These are phyloP conservation scores for Aphanomyces euteiches DNA, from an alignment of 352 stramenopile species.

Conservation along the genomic window DNA sequence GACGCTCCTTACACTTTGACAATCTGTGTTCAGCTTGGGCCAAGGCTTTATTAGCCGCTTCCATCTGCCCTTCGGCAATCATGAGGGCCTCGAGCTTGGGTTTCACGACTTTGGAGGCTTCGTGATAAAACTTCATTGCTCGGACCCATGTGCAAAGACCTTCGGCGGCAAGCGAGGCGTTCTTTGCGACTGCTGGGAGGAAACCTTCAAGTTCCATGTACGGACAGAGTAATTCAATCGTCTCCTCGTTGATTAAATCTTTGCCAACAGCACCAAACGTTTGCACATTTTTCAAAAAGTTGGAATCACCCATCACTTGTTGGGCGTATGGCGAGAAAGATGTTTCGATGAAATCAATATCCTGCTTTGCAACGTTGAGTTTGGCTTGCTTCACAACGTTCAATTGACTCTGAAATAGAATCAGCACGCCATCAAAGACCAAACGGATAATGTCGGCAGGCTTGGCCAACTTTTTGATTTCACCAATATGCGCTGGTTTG, in stretches of 20 bases:
- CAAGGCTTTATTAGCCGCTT: slow-evolving; percentile 95
- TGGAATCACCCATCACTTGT: slow-evolving; percentile 94
- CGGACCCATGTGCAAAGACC: slow-evolving; percentile 96
- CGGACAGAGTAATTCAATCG: slow-evolving; percentile 94
- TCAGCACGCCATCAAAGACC: slow-evolving; percentile 97
- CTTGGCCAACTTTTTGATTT: slow-evolving; percentile 98
- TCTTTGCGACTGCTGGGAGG: slow-evolving; percentile 93
- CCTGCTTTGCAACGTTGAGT: slow-evolving; percentile 95
- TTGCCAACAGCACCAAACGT: slow-evolving; percentile 95
- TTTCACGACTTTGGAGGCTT: slow-evolving; percentile 98
- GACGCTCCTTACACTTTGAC: slow-evolving; percentile 91
- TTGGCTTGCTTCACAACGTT: slow-evolving; percentile 90
- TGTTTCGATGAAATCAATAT: slow-evolving; percentile 96
- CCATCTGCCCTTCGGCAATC: slow-evolving; percentile 95
- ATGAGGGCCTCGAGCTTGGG: slow-evolving; percentile 96
- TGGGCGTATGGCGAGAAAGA: slow-evolving; percentile 95
- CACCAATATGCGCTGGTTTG: slow-evolving; percentile 96
- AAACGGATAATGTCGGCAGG: slow-evolving; percentile 98
- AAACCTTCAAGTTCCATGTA: slow-evolving; percentile 98
- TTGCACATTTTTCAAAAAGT: slow-evolving; percentile 96
- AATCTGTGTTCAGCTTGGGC: slow-evolving; percentile 90
- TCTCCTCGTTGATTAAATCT: slow-evolving; percentile 99
- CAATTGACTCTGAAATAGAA: slow-evolving; percentile 94
- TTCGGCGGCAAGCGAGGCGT: slow-evolving; percentile 93
- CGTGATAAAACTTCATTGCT: slow-evolving; percentile 99